A percentile compares a stretch with the other conserved stretches of the same genome.
phyloP scores from a whole-genome alignment of 768 basidiomycete genomes.

The Porphyrellus cyaneotinctus region DNA sequence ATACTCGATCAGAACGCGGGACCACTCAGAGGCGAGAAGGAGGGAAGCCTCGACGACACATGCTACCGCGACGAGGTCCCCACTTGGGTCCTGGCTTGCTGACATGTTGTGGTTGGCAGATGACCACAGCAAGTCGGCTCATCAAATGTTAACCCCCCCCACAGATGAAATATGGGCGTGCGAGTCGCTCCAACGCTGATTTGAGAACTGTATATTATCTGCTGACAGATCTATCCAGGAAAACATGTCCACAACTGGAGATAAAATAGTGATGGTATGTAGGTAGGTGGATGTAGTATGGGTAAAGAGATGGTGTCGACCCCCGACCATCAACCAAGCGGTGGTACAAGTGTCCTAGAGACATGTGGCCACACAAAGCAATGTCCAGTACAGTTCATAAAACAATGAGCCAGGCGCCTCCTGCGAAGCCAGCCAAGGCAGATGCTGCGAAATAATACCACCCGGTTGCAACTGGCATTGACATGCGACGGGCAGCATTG shows the following conservation, averaged over 20 bases:
- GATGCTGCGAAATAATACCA: conserved; percentile 29
- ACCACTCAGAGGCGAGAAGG: conserved; percentile 52
- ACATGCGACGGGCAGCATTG: conserved; percentile 23
- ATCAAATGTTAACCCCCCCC: conserved; percentile 1
- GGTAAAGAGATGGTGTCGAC: not conserved
- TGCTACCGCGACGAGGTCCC: conserved; percentile 44
- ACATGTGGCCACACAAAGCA: conserved; percentile 3
- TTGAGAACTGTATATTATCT: too few relatives aligned
- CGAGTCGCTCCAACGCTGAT: not conserved
- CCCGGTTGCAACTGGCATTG: conserved; percentile 16
- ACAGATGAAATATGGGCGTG: not conserved
- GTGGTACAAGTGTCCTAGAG: conserved; percentile 5
- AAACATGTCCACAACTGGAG: conserved; percentile 9
- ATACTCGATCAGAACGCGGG: conserved; percentile 42
- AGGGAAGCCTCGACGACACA: conserved; percentile 62
- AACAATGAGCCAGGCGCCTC: conserved; percentile 33
- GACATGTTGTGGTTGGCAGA: conserved; percentile 18
- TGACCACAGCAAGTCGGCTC: not conserved
- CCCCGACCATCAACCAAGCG: not conserved
- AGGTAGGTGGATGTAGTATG: conserved; percentile 14
- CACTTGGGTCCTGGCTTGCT: conserved; percentile 8
- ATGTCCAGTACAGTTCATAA: conserved; percentile 16
- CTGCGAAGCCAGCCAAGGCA: conserved; percentile 20
- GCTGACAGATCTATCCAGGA: conserved; percentile 3
- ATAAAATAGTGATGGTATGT: conserved; percentile 15